Conservation (phyloP, 768 basidiomycete genomes). For the Asterophora lycoperdoides region DNA sequence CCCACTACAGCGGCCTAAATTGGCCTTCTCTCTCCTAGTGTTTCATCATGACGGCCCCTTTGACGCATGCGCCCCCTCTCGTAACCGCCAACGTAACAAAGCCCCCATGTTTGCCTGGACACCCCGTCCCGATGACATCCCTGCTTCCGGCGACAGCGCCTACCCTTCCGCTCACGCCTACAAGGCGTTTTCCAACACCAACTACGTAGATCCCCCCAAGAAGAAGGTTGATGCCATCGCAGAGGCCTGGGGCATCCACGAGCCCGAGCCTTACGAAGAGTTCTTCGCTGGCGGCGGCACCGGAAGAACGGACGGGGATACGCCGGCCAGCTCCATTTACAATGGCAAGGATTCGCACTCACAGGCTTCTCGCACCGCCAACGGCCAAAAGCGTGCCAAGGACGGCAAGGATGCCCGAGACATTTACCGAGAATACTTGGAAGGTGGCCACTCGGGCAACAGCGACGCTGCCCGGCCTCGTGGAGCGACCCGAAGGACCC, state of each 20-base stretch:
- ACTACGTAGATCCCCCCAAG: constrained; percentile 63
- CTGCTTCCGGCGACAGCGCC: constrained; percentile 37
- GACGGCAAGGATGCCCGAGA: constrained; percentile 50
- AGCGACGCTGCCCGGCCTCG: constrained; percentile 27
- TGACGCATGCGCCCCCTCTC: constrained; percentile 87
- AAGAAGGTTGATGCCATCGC: constrained; percentile 87
- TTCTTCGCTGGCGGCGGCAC: constrained; percentile 79
- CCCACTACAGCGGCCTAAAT: constrained; percentile 16
- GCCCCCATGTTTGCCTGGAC: constrained; percentile 85
- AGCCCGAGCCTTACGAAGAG: constrained; percentile 88
- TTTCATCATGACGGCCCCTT: constrained; percentile 93
- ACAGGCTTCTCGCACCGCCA: constrained; percentile 23
- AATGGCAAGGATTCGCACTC: constrained; percentile 51
- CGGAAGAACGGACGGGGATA: constrained; percentile 44
- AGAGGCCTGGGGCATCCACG: constrained; percentile 91
- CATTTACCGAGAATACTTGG: constrained; percentile 39
- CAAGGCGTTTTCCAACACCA: constrained; percentile 40
- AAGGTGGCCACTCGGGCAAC: constrained; percentile 30
- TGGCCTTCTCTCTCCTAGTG: constrained; percentile 41
- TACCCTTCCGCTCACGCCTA: constrained; percentile 52
- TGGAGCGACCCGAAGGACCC: constrained; percentile 41
- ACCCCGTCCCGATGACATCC: constrained; percentile 34
- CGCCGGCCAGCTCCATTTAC: constrained; percentile 65
- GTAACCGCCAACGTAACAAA: constrained; percentile 73
- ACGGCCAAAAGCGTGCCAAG: constrained; percentile 34